Evolutionary conservation across 371 early-diverging fungal species (phyloP), one percentile per base, ranked within the genome.

Genomic region (Nematocida sp.): DNA sequence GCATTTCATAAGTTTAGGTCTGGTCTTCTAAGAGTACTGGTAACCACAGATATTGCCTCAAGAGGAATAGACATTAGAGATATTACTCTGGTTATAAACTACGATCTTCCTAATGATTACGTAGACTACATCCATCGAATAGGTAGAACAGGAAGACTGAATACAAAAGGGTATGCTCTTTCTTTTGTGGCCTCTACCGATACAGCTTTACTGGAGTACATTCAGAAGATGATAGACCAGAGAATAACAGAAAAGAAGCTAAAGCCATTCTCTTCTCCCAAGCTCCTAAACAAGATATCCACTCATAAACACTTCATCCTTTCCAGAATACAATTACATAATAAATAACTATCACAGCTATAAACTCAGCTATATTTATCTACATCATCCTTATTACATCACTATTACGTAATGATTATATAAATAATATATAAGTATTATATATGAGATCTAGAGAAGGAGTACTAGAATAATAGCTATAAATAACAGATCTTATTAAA

Each of bases 41-140:
- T 97, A 2, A 97, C 96, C 25, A 98, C 98, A 0, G 96, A 96
- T 83, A 93, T 96, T 2, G 87, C 90, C 27, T 92, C 92, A 63
- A 86, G 96, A 79, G 96, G 96, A 66, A 82, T 96, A 67, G 96
- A 96, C 87, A 93, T 96, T 77, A 92, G 92, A 25, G 78, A 86
- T 1, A 94, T 96, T 9, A 92, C 92, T 78, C 81, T 90, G 40
- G 96, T 96, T 13, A 85, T 97, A 78, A 93, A 96, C 84, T 95
- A 91, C 78, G 95, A 95, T 80, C 88, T 94, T 4, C 95, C 96
- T n/a, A 86, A 89, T 58, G 87, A 87, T 65, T 87, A 87, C 53
- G 90, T 93, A 85, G 91, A 90, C 79, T 96, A 95, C 82, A 90
- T 95, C 66, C 97, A 95, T 84, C 87, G 95, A 53, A 49, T 63